Evolutionary conservation across 192 early-diverging fungal species (phyloP), one percentile per base, ranked within the genome.

Genomic region (Coemansia sp.): DNA sequence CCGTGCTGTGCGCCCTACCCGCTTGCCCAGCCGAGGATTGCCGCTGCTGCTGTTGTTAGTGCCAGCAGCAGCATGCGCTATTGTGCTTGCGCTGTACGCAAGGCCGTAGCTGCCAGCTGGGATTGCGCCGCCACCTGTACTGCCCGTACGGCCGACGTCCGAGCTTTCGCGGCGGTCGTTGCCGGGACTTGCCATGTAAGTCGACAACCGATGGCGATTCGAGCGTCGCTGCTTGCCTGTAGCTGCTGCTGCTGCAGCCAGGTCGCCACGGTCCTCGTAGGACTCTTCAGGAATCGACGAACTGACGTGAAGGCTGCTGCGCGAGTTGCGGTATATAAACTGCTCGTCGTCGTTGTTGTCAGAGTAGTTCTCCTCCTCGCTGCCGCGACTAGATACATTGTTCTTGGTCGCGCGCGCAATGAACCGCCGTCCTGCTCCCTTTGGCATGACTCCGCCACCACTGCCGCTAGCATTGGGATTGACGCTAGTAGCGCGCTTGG

Each of bases 301-400:
- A 67, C 73, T 81, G 31, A 81, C 78, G 47, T 76, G 78, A 45
- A 78, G 73, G 56, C 82, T 78, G 64, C 57, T 75, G 10, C 82
- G 76, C 64, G 82, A 71, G 62, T 84, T 69, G 64, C 77, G 82
- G 59, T 84, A 84, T 5, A 84, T 79, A 39, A 79, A 79, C 69
- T 76, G 71, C 73, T 84, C 82, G 2, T 84, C 71, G 24, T 72
- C 65, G 35, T 58, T 38, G 27, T 65, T 63, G 57, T 76, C 76
- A 29, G 68, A 69, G 58, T 64, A 60, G 63, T 58, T 53, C 19
- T 83, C 72, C 22, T 81, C 78, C 22, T 81, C 78, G 60, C 78
- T 81, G 43, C 78, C 78, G 6, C 78, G 69, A 38, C 78, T 81
- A 24, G 78, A 76, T 14, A 59, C 67, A 38, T 71, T 76, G 20